These are phyloP conservation scores for Leishmania guyanensis DNA, from an alignment of 208 protist genomes.

Conservation along the genomic window DNA sequence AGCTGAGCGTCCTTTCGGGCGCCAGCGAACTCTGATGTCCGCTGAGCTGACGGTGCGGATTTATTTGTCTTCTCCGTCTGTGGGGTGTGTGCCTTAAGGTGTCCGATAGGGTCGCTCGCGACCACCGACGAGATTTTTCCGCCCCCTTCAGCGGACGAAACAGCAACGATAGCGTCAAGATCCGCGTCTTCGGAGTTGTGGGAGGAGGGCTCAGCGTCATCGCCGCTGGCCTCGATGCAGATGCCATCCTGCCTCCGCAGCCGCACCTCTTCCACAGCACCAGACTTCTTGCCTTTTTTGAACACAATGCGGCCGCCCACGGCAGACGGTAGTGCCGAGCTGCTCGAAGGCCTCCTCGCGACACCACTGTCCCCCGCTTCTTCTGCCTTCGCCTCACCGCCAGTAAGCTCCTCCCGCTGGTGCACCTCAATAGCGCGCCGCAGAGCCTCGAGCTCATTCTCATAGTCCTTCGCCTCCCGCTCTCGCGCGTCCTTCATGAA, in stretches of 20 bases:
- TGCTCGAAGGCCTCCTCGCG: background rate
- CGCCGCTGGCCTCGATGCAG: constrained; percentile 15
- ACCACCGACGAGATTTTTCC: background rate
- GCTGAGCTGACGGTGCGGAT: background rate
- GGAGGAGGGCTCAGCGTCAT: constrained; percentile 12
- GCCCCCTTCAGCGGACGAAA: constrained; percentile 2
- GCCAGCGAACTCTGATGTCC: constrained; percentile 26
- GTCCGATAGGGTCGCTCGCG: background rate
- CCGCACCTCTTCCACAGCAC: constrained; percentile 50
- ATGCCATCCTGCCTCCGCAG: constrained; percentile 53
- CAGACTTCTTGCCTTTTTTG: constrained; percentile 25
- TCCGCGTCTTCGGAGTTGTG: constrained; percentile 17
- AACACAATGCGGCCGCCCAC: constrained; percentile 20
- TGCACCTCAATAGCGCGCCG: constrained; percentile 57
- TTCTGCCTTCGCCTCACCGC: background rate
- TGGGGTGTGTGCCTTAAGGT: background rate
- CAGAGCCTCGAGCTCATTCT: constrained; percentile 55
- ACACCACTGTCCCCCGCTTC: background rate
- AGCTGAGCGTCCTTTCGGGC: constrained; percentile 10
- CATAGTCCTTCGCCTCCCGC: constrained; percentile 62
- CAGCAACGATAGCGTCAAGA: constrained; percentile 8
- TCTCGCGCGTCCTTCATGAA: constrained; percentile 88
- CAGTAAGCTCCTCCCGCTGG: constrained; percentile 27
- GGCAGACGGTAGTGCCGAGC: constrained; percentile 1
- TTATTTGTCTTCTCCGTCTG: background rate